These are phyloP conservation scores for Tolypocladium nubicola DNA, from an alignment of 2,329 filamentous ascomycete genomes.

Conservation along the genomic window DNA sequence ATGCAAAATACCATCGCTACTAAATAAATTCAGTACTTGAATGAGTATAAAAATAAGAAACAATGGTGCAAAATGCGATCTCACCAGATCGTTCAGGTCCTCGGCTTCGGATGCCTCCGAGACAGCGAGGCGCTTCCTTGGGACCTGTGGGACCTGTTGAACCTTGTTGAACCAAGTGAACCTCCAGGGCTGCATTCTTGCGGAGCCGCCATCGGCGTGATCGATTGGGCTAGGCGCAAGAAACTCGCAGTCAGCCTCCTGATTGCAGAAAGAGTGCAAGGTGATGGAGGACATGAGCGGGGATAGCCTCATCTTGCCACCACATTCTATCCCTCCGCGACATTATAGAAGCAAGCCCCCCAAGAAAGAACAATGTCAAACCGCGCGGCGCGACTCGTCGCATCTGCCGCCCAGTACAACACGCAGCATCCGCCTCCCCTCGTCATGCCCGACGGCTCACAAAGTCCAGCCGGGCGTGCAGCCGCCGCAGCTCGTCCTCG, in stretches of 20 bases:
- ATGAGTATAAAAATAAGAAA: too few relatives aligned
- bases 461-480: neutral
- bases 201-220: too few relatives aligned
- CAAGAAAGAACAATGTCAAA: neutral
- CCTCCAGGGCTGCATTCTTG: too few relatives aligned
- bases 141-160: too few relatives aligned
- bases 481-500: neutral
- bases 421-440: neutral
- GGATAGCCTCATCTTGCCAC: too few relatives aligned
- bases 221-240: too few relatives aligned
- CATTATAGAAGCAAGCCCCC: too few relatives aligned
- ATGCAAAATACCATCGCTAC: too few relatives aligned
- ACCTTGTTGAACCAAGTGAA: too few relatives aligned
- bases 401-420: neutral
- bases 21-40: too few relatives aligned
- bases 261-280: too few relatives aligned
- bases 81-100: conserved; percentile 13
- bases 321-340: neutral
- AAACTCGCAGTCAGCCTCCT: too few relatives aligned
- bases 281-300: neutral
- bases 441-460: neutral
- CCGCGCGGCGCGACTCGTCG: neutral
- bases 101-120: conserved; percentile 16
- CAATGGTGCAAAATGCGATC: neutral
- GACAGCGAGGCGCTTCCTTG: neutral